Percentiles rank a stretch among this genome's conserved stretches.
Evolutionary conservation across 108 stramenopile genomes (phyloP).

Genomic region (Conticribra weissflogii): DNA sequence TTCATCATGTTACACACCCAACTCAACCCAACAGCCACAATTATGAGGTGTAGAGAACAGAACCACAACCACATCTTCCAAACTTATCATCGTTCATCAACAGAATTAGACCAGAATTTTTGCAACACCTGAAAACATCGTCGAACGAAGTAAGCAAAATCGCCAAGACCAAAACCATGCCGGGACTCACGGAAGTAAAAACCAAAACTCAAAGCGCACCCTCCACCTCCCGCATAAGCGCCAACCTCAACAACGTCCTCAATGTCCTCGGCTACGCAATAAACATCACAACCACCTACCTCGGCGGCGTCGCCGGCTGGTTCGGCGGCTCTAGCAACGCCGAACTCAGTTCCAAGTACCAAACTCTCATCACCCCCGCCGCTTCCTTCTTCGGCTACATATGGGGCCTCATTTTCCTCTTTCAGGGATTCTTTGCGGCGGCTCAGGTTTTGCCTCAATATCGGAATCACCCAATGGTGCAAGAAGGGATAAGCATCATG

Average conservation of each 20-base stretch:
- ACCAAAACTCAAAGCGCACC: background rate
- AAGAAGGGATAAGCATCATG: conserved; percentile 13
- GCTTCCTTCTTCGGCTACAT: conserved; percentile 69
- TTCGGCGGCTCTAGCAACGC: conserved; percentile 50
- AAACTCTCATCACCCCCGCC: conserved; percentile 82
- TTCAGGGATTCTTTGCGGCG: conserved; percentile 65
- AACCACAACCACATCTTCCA: no score
- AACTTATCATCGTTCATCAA: no score
- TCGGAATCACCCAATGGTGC: conserved; percentile 25
- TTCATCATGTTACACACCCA: no score
- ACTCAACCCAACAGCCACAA: no score
- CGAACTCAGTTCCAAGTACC: conserved; percentile 69
- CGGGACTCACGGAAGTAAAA: no score
- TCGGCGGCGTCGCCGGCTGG: conserved; percentile 45
- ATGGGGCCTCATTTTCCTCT: conserved; percentile 82
- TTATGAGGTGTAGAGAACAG: no score
- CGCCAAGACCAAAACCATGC: background rate
- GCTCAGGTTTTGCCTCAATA: conserved; percentile 49
- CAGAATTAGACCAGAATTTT: no score
- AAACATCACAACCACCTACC: conserved; percentile 63
- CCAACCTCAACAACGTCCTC: conserved; percentile 22
- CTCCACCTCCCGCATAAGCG: background rate
- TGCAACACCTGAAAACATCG: no score
- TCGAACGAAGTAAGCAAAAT: no score
- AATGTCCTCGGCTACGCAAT: conserved; percentile 70